A percentile compares a stretch with the other conserved stretches of the same genome.
Conservation (phyloP, 139 green algal species). For the Pleodorina starrii region DNA sequence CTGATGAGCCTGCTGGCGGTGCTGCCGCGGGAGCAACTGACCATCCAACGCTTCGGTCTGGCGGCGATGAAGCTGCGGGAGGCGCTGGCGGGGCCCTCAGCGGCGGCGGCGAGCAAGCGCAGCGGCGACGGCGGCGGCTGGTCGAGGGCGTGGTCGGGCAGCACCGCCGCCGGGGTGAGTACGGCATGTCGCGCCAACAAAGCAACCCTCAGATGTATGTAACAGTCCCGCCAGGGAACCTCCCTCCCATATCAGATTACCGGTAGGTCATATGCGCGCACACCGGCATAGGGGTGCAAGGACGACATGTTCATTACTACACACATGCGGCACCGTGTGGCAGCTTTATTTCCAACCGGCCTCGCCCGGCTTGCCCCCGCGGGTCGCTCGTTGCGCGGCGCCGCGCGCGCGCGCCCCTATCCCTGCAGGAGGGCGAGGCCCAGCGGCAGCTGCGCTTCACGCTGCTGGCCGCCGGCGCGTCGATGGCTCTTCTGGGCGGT, state of each 20-base stretch:
- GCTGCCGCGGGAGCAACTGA: not conserved
- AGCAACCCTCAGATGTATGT: no score
- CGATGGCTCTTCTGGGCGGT: constrained; percentile 10
- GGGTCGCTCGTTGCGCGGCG: no score
- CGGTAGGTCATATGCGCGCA: not conserved
- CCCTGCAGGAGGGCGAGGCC: not conserved
- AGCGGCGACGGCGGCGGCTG: no score
- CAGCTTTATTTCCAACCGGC: not conserved
- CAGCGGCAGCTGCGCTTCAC: not conserved
- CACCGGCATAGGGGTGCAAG: not conserved
- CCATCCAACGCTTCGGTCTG: constrained; percentile 28
- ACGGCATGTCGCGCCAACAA: no score
- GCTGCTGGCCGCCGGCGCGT: not conserved
- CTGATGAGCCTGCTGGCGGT: not conserved
- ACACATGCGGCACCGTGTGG: not conserved
- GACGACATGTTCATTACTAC: not conserved
- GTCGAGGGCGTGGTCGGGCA: not conserved
- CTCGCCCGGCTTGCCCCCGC: no score
- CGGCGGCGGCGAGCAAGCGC: not conserved
- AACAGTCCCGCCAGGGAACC: not conserved
- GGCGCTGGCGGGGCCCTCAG: not conserved
- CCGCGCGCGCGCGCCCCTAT: not conserved
- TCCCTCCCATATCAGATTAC: not conserved
- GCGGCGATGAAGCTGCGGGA: not conserved
- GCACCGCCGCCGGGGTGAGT: no score